Percentiles rank a stretch among this genome's conserved stretches.
Evolutionary conservation across 2,329 filamentous ascomycete genomes (phyloP).

Genomic region (Colletotrichum nymphaeae): DNA sequence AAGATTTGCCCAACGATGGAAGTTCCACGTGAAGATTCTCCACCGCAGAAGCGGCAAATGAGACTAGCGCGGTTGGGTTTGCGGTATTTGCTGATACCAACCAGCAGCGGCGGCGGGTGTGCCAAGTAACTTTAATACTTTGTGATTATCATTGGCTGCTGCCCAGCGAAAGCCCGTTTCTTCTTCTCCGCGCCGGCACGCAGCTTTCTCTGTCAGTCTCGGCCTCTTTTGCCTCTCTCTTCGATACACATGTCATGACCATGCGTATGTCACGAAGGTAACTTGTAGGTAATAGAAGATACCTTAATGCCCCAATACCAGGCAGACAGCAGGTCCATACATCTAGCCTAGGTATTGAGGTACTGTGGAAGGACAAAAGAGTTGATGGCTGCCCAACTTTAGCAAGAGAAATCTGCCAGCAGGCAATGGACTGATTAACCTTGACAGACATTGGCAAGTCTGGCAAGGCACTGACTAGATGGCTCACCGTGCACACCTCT

Average conservation of each 20-base stretch:
- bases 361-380: neutral
- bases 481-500: conserved; percentile 13
- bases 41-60: conserved; percentile 18
- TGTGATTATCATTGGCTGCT: neutral
- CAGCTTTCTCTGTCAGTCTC: neutral
- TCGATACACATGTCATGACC: too few relatives aligned
- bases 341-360: too few relatives aligned
- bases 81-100: conserved; percentile 21
- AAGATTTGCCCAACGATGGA: neutral
- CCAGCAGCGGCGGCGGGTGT: neutral
- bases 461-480: conserved; percentile 10
- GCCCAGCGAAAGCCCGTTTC: neutral
- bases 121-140: conserved; percentile 16
- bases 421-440: neutral
- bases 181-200: neutral
- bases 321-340: neutral
- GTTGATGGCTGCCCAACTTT: neutral
- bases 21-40: conserved; percentile 34
- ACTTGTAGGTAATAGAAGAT: too few relatives aligned
- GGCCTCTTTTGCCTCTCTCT: neutral
- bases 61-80: conserved; percentile 18
- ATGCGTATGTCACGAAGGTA: too few relatives aligned
- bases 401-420: neutral
- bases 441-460: neutral
- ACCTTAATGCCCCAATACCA: too few relatives aligned